Base-by-base conservation (phyloP, 345 rosid genomes). In the Microcos paniculata region DNA sequence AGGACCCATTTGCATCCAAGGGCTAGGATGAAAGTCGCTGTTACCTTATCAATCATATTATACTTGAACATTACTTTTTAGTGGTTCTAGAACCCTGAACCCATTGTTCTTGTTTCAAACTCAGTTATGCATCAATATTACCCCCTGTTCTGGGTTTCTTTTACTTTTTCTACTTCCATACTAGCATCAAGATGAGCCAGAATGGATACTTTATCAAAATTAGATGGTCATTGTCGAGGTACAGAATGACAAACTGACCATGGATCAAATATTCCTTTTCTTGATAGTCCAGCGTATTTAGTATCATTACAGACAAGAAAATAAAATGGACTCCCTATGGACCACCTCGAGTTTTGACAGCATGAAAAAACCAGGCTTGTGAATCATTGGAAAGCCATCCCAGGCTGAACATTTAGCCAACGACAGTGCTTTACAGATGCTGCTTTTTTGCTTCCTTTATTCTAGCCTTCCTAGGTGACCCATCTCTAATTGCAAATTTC, bases 321-420 rank as follows among this genome's bases (percentile, higher is more conserved):
- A 42, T 7, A 5, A 6, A 42, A 42, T 42, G 4, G 18, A 26
- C 24, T 46, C 40, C 16, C 24, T 2, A 2, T 45, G 42, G 67
- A 31, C 13, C 24, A 62, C 7, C 45, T 35, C 65, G 26, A 55
- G 35, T 33, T 33, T 46, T 45, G 52, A 67, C 49, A 26, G 12
- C 38, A 26, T 26, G 23, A 67, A 67, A 67, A 67, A 43, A 8
- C 23, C 35, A 66, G 55, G 71, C 70, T 65, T 45, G 49, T 21
- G 31, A 30, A 64, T 7, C 52, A 42, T 21, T 10, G 7, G 10
- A 14, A 4, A 45, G 45, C 71, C 53, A 66, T 24, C 33, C n/a
- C 21, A 16, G 15, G 23, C 38, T 8, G 55, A 67, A 45, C 23
- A 24, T 35, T 42, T 10, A 7, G 6, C 33, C 8, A 45, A 67